A percentile compares a stretch with the other conserved stretches of the same genome.
phyloP scores from a whole-genome alignment of 2,329 filamentous ascomycete genomes.

The Microascus cirrosus region DNA sequence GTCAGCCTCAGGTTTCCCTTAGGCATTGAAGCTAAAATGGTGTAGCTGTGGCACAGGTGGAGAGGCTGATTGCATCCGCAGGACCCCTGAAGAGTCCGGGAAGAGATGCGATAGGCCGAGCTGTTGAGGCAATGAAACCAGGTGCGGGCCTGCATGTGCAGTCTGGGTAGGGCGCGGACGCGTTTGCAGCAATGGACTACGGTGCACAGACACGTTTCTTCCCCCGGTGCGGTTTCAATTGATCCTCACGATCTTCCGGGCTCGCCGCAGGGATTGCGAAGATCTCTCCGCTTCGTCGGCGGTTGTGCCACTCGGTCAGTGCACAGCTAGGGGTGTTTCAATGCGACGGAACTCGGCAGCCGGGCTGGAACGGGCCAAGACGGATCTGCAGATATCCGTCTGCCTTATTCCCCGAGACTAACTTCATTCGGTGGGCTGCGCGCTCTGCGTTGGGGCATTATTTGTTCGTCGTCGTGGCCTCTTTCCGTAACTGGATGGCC shows the following conservation, averaged over 20 bases:
- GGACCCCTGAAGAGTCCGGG: too few species aligned
- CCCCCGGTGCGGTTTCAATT: background rate
- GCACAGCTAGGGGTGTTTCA: background rate
- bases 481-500: background rate
- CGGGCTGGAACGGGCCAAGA: background rate
- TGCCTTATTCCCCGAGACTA: background rate
- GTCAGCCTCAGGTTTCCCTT: too few species aligned
- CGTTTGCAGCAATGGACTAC: background rate
- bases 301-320: background rate
- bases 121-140: too few species aligned
- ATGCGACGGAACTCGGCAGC: background rate
- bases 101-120: too few species aligned
- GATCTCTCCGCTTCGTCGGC: background rate
- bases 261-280: background rate
- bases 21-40: too few species aligned
- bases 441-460: background rate
- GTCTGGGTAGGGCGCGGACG: background rate
- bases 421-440: background rate
- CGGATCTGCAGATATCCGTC: background rate
- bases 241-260: background rate
- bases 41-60: too few species aligned
- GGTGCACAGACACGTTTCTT: background rate
- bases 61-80: too few species aligned
- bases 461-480: background rate
- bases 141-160: background rate